phyloP scores from a whole-genome alignment of 2,329 filamentous ascomycete species.

The Amauroascus niger region DNA sequence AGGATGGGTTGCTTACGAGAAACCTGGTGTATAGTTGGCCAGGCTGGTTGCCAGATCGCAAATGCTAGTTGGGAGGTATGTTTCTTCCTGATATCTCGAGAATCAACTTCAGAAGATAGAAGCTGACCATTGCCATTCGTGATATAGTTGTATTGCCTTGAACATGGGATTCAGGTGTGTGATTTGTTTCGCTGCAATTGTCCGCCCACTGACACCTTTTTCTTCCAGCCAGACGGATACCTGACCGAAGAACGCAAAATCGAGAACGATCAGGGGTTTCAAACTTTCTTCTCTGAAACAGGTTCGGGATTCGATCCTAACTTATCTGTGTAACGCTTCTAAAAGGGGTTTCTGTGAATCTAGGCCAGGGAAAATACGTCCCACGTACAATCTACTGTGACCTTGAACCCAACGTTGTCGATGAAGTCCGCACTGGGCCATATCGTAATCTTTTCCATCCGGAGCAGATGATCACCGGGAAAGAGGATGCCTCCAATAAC shows the following conservation, averaged over 20 bases:
- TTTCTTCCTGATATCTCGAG: conserved; percentile 25
- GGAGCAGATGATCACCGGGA: conserved; percentile 98
- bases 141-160: conserved; percentile 94
- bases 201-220: neutral
- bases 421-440: conserved; percentile 94
- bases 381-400: conserved; percentile 98
- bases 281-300: conserved; percentile 99
- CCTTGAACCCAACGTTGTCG: conserved; percentile 98
- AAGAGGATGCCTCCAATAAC: conserved; percentile 99
- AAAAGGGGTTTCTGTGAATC: conserved; percentile 3
- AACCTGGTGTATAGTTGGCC: conserved; percentile 61
- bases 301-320: conserved; percentile 50
- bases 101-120: neutral
- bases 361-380: conserved; percentile 97
- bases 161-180: conserved; percentile 96
- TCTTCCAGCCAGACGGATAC: conserved; percentile 80
- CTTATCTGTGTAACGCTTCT: conserved; percentile 19
- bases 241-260: conserved; percentile 96
- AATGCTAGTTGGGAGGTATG: conserved; percentile 99
- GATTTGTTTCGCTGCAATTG: conserved; percentile 11
- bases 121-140: neutral
- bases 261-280: conserved; percentile 93
- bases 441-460: conserved; percentile 98
- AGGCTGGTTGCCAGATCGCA: conserved; percentile 99
- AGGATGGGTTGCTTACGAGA: conserved; percentile 19